These are phyloP conservation scores for Floccularia luteovirens DNA, from an alignment of 768 basidiomycete species.

Conservation along the genomic window DNA sequence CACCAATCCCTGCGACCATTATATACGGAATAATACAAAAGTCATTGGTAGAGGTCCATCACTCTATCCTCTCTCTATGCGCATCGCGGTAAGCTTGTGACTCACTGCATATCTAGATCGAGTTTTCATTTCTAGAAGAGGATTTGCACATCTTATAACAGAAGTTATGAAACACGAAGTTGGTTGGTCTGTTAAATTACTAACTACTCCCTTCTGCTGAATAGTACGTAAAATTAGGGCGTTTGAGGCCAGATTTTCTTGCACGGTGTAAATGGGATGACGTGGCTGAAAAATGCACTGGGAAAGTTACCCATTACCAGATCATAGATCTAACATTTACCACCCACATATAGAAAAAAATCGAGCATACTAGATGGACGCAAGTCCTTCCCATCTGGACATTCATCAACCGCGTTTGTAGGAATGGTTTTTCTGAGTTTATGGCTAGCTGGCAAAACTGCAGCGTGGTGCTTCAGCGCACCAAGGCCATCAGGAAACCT, in stretches of 20 bases:
- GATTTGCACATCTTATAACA: slow-evolving; percentile 39
- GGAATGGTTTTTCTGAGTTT: slow-evolving; percentile 60
- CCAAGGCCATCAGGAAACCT: slow-evolving; percentile 25
- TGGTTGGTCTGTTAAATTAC: slow-evolving; percentile 25
- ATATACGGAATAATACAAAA: slow-evolving; percentile 27
- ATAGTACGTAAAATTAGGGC: slow-evolving; percentile 18
- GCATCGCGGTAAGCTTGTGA: slow-evolving; percentile 26
- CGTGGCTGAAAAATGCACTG: slow-evolving; percentile 39
- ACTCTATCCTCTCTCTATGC: slow-evolving; percentile 45
- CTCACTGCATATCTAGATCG: slow-evolving; percentile 1
- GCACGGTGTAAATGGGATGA: slow-evolving; percentile 57
- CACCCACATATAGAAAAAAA: slow-evolving; percentile 18
- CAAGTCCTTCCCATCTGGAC: slow-evolving; percentile 63
- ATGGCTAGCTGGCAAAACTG: slow-evolving; percentile 58
- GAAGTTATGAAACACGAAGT: slow-evolving; percentile 49
- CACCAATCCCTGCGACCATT: slow-evolving; percentile 34
- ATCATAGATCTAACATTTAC: slow-evolving; percentile 4
- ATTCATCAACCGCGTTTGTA: slow-evolving; percentile 58
- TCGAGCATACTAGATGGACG: slow-evolving; percentile 38
- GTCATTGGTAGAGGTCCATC: slow-evolving; percentile 48
- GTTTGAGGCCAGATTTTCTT: slow-evolving; percentile 63
- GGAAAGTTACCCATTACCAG: slow-evolving; percentile 27
- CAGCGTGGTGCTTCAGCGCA: slow-evolving; percentile 44
- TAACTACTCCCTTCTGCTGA: background rate
- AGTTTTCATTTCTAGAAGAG: slow-evolving; percentile 20